Evolutionary conservation across 371 early-diverging fungal genomes (phyloP), one percentile per base, ranked within the genome.

Genomic region (Rhizomucor pusillus): DNA sequence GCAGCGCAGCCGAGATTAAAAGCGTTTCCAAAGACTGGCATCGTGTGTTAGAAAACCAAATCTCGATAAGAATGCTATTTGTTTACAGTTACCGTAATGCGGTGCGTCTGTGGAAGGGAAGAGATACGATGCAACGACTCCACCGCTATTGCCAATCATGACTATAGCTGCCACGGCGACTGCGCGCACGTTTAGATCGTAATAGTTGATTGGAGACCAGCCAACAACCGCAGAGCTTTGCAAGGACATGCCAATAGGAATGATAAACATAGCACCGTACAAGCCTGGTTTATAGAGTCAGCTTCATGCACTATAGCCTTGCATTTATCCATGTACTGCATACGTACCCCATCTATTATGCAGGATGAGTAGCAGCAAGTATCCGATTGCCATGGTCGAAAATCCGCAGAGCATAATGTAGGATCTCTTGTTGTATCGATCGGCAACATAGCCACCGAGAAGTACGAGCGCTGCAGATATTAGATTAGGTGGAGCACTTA

Each of bases 401-500:
- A 56, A 60, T 3, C 66, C 62, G 1, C 36, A 24, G 10, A 56
- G 35, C 7, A 62, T n/a, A 10, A 66, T 23, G 9, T 54, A 56
- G 14, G 59, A 43, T n/a, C 62, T 45, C n/a, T 25, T 23, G 36
- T 62, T 57, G 29, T 50, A 59, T 10, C 51, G 47, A 39, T 66
- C 59, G 6, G 57, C 50, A 34, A 59, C 7, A 20, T 47, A 52
- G n/a, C 66, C 62, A 16, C 62, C 58, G 2, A 53, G 2, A 3
- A 66, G 25, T n/a, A 60, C 47, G 24, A 62, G 29, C n/a, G 52
- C 43, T 23, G 53, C 51, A 13, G 56, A 40, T 11, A 62, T 20
- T 1, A 72, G 43, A 47, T 57, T 59, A 1, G 75, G 75, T 24
- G 75, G 75, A 0, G 75, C 75, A 11, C 69, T 63, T 23, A 75